phyloP scores from a whole-genome alignment of 352 stramenopile genomes.

The Thalassiosira mediterranea region DNA sequence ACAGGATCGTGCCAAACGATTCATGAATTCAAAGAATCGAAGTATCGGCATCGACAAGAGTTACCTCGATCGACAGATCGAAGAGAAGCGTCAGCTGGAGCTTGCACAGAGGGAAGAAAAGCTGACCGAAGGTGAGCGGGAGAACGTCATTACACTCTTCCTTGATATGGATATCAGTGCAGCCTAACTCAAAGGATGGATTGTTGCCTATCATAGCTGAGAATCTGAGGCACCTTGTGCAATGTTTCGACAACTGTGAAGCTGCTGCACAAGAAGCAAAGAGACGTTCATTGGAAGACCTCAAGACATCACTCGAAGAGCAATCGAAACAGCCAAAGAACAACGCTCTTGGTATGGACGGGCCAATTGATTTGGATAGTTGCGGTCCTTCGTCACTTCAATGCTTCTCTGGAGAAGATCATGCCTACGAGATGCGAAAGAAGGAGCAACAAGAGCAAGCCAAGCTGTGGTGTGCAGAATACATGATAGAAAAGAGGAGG shows the following conservation, averaged over 20 bases:
- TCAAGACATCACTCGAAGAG: conserved; percentile 43
- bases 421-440: conserved; percentile 27
- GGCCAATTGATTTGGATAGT: conserved; percentile 28
- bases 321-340: conserved; percentile 54
- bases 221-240: conserved; percentile 38
- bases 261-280: conserved; percentile 26
- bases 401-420: conserved; percentile 51
- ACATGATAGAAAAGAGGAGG: conserved; percentile 51
- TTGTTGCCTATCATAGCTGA: conserved; percentile 17
- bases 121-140: conserved; percentile 33
- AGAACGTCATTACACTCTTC: not conserved
- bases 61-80: conserved; percentile 38
- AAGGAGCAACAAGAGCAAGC: conserved; percentile 58
- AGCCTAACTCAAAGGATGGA: conserved; percentile 1
- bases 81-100: conserved; percentile 38
- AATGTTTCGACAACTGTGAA: conserved; percentile 31
- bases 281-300: conserved; percentile 35
- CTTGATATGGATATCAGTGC: no score
- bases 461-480: conserved; percentile 42
- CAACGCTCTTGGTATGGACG: conserved; percentile 52
- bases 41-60: conserved; percentile 47
- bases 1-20: conserved; percentile 43
- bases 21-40: conserved; percentile 58
- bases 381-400: conserved; percentile 53
- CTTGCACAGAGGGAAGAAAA: conserved; percentile 42